phyloP scores from a whole-genome alignment of 192 early-diverging fungal genomes.

The Powellomyces hirtus region DNA sequence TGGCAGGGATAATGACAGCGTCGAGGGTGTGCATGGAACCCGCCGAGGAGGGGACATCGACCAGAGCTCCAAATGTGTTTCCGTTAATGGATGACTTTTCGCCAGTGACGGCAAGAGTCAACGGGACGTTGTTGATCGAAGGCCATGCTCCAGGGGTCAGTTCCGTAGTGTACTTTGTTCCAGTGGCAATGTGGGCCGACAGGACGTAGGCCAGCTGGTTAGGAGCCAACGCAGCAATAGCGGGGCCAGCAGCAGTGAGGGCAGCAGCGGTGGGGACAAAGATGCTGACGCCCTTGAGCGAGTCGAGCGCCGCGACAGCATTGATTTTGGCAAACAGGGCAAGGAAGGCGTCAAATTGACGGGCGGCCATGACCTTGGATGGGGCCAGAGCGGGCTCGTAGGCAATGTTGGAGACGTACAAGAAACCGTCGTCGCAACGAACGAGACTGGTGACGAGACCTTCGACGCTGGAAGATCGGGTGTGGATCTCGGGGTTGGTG shows the following conservation, averaged over 20 bases:
- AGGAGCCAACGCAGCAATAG: conserved; percentile 8
- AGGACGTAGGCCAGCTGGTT: conserved; percentile 37
- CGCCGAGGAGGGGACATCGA: conserved; percentile 17
- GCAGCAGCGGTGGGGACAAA: conserved; percentile 37
- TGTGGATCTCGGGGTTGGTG: conserved; percentile 16
- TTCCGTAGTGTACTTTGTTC: conserved; percentile 11
- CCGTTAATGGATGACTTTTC: conserved; percentile 5
- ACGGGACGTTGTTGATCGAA: not conserved
- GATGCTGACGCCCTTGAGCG: conserved; percentile 24
- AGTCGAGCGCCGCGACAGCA: conserved; percentile 19
- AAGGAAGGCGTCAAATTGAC: not conserved
- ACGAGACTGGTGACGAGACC: conserved; percentile 4
- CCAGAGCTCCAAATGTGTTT: not conserved
- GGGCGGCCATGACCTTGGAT: not conserved
- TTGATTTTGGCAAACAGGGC: not conserved
- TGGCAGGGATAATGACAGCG: conserved; percentile 25
- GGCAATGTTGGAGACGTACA: conserved; percentile 20
- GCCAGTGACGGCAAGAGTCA: conserved; percentile 1
- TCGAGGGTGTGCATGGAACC: conserved; percentile 28
- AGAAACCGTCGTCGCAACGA: conserved; percentile 18
- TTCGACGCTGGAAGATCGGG: conserved; percentile 8
- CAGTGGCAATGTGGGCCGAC: conserved; percentile 29
- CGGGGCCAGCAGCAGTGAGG: conserved; percentile 23
- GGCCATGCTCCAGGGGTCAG: not conserved
- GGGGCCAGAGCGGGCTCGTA: conserved; percentile 10